Base-by-base conservation (phyloP, 495 filamentous ascomycete genomes). In the Penicillium samsonianum region DNA sequence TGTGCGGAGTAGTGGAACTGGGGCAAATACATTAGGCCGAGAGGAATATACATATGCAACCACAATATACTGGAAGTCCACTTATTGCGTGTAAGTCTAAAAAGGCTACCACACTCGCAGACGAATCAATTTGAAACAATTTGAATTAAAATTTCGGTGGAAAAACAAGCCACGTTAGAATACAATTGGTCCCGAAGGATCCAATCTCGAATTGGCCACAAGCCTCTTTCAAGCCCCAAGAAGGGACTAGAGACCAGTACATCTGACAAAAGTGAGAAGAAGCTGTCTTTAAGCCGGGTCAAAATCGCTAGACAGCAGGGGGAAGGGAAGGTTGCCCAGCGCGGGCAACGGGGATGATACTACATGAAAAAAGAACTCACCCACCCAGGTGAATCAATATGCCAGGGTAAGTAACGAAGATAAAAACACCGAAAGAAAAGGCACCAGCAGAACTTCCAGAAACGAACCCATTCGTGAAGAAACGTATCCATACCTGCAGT, bases 271-370 rank as follows among this genome's bases (percentile, higher is more conserved):
- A 17, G 20, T 33, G 38, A 45, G 20, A 10, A 14, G 30, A 28
- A 23, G 26, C 19, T 49, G 45, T 37, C 33, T 38, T 33, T 28
- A 28, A 46, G 42, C 17, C 26, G 58, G 35, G 47, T 51, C 61
- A 45, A 62, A 65, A 64, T 69, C 67, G 69, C 71, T 74, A 71
- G 62, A 60, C 65, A 63, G 65, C 53, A 61, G 51, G 25, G 33
- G 46, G 33, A 53, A 60, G 61, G 51, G 30, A 59, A 60, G 31
- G 53, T 44, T 52, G 56, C 46, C 52, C 25, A 44, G 53, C 60
- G 59, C 22, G 41, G 59, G 57, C 53, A 64, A 55, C 22, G 46
- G 57, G 55, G 54, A 61, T 68, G 67, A 67, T 72, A 67, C 69
- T 75, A 75, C 71, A 73, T 44, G 22, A 38, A 65, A 42, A 64